Base-by-base conservation (phyloP, 2,329 filamentous ascomycete species). In the Dactylellina sp. region DNA sequence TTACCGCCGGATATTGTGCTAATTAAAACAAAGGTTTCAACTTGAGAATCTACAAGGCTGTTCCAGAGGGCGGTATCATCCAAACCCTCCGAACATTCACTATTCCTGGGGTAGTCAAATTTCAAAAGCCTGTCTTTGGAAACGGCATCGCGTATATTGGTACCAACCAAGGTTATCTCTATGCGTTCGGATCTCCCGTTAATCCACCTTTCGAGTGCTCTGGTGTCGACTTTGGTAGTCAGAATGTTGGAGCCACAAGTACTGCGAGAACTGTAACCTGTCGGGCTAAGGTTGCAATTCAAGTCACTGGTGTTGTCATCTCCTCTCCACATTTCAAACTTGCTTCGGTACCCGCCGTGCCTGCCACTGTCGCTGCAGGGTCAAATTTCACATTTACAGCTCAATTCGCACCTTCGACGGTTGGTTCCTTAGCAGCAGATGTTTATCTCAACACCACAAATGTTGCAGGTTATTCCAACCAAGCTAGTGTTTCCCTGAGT, bases 91-190 rank as follows among this genome's bases (percentile, higher is more conserved):
- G 84, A 25, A 82, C 82, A 0, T 86, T 87, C 75, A 84, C 83
- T 24, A 81, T 87, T 9, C 81, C 83, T 0, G 85, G 84, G 0
- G 82, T 84, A 2, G 84, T 82, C 49, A 88, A 88, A 79, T 88
- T 88, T 75, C 84, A 84, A 1, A 82, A 86, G 1, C 85, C 86
- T 0, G 85, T 86, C 1, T 88, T 88, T 64, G 86, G 86, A 4
- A 82, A 88, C 64, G 85, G 84, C 0, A 82, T 84, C 64, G 83
- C 84, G 1, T 88, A 87, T 71, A 78, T 87, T n/a, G 85, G 84
- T 9, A 85, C 84, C 0, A 84, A 80, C 1, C 79, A 81, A 24
- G 86, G 86, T 3, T 83, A 80, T 63, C 77, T 88, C 18, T 87
- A 87, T 28, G 86, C 82, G 1, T 87, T 86, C 61, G 86, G 86